These are phyloP conservation scores for Dichotomopilus funicola DNA, from an alignment of 2,329 filamentous ascomycete genomes.

Conservation along the genomic window DNA sequence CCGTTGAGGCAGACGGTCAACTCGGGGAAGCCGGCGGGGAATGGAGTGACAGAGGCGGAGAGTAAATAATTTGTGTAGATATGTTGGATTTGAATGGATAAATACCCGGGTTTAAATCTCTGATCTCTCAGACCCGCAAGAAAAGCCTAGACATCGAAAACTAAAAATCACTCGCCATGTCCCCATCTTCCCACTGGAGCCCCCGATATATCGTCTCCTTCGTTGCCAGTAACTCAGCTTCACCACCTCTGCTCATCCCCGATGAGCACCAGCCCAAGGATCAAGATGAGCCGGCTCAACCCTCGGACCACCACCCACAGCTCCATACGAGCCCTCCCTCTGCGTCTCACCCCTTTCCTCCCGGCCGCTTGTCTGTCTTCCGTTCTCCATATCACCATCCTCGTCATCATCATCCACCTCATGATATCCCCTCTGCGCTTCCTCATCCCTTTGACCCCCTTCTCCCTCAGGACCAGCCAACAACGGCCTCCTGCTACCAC, in stretches of 20 bases:
- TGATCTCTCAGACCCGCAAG: not conserved
- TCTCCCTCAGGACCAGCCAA: conserved; percentile 1
- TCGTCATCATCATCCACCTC: conserved; percentile 1
- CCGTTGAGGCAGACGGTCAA: conserved; percentile 31
- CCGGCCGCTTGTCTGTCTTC: not conserved
- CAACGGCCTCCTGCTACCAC: not conserved
- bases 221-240: not conserved
- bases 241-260: not conserved
- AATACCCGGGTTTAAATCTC: conserved; percentile 4
- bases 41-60: conserved; percentile 26
- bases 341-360: conserved; percentile 3
- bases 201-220: too few relatives aligned
- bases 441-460: not conserved
- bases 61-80: conserved; percentile 9
- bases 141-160: too few relatives aligned
- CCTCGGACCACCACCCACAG: conserved; percentile 4
- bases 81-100: not conserved
- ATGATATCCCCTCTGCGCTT: not conserved
- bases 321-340: conserved; percentile 3
- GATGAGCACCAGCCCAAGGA: conserved; percentile 12
- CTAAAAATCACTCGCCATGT: not conserved
- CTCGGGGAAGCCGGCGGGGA: conserved; percentile 25
- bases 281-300: conserved; percentile 15
- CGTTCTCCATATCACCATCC: not conserved
- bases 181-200: not conserved